A percentile compares a stretch with the other conserved stretches of the same genome.
Conservation (phyloP, 345 rosid species). For the Abelmoschus esculentus region DNA sequence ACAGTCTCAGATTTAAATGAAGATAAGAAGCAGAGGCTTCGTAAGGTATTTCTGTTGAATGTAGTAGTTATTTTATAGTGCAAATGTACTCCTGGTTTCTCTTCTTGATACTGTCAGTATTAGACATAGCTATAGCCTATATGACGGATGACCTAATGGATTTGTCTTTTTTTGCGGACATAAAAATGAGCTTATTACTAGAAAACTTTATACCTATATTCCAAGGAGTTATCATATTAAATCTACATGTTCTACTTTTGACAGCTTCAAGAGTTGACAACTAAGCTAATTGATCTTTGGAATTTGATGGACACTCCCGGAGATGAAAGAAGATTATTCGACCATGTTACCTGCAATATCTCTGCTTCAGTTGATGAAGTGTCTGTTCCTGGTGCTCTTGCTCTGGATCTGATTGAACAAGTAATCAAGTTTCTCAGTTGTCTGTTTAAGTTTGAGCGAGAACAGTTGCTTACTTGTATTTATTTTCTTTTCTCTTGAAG, state of each 20-base stretch:
- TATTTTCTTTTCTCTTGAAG: constrained; percentile 27
- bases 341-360: constrained; percentile 83
- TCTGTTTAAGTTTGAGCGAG: not conserved
- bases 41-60: constrained; percentile 38
- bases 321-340: constrained; percentile 72
- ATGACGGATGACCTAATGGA: too few species aligned
- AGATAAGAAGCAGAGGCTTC: constrained; percentile 83
- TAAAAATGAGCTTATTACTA: too few species aligned
- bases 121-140: too few species aligned
- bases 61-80: not conserved
- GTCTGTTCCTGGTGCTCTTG: constrained; percentile 69
- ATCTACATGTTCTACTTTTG: constrained; percentile 11
- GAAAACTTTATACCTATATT: not conserved
- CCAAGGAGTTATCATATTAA: not conserved
- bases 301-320: constrained; percentile 90
- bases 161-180: too few species aligned
- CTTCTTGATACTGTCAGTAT: too few species aligned
- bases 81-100: not conserved
- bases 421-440: constrained; percentile 25
- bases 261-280: constrained; percentile 93
- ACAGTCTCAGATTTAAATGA: constrained; percentile 66
- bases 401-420: constrained; percentile 84
- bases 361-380: constrained; percentile 83
- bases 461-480: constrained; percentile 19
- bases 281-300: constrained; percentile 85